These are phyloP conservation scores for Saccharum spontaneum DNA, from an alignment of 176 grass and related monocot species.

Conservation along the genomic window DNA sequence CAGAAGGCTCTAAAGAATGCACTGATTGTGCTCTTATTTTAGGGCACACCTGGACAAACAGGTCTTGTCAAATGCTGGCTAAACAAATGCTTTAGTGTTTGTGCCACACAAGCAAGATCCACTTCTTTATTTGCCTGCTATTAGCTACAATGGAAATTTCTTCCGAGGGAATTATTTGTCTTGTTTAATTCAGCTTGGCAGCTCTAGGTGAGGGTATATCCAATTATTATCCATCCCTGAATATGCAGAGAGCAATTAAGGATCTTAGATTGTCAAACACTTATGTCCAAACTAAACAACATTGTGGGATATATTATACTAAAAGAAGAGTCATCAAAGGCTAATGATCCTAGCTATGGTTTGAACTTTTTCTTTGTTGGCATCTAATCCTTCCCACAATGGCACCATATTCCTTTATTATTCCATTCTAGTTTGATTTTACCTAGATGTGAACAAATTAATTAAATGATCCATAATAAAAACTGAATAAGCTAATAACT, in stretches of 20 bases:
- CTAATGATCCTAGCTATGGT: not conserved
- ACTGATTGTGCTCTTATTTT: conserved; percentile 53
- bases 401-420: not conserved
- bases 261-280: conserved; percentile 54
- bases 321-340: conserved; percentile 21
- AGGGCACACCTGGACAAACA: conserved; percentile 50
- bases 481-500: not conserved
- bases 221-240: conserved; percentile 14
- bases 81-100: conserved; percentile 48
- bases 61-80: conserved; percentile 55
- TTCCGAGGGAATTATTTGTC: conserved; percentile 31
- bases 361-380: not conserved
- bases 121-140: conserved; percentile 20
- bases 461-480: not conserved
- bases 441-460: not conserved
- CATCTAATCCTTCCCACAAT: not conserved
- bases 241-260: conserved; percentile 28
- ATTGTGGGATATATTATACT: conserved; percentile 3
- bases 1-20: conserved; percentile 48
- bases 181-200: conserved; percentile 57
- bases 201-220: conserved; percentile 41
- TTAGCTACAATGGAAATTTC: conserved; percentile 33
- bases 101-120: conserved; percentile 49
- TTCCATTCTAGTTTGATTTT: not conserved
- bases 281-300: conserved; percentile 26